Base-by-base conservation (phyloP, 495 filamentous ascomycete genomes). In the Friedmanniomyces simplex region DNA sequence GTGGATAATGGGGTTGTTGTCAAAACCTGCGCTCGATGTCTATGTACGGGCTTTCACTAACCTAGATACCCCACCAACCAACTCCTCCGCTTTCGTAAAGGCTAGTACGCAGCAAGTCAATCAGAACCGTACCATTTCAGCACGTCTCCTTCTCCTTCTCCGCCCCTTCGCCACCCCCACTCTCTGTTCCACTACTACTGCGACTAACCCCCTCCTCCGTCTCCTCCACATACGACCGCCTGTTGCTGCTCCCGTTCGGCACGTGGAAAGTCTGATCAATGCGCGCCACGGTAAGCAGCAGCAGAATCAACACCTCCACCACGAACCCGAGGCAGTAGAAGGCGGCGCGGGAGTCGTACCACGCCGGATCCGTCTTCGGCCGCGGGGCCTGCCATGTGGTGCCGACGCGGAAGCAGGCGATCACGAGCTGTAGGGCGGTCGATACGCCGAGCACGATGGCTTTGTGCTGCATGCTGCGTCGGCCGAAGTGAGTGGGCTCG, bases 321-420 rank as follows among this genome's bases (percentile, higher is more conserved):
- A 69, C 72, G 60, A 90, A 90, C 66, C 84, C 81, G 74, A 95
- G 89, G 62, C 82, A 65, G 70, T 90, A 96, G 71, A 93, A 71
- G 37, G 59, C 62, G 1, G 60, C 51, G 30, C 64, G 67, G 16
- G 65, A 66, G 45, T 68, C 56, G 53, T 67, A 71, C 68, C 68
- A 69, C 10, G 67, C 55, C 32, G 59, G 50, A 7, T 55, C 30
- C 0, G 16, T 41, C 50, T 25, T 18, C 37, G 55, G 39, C 18
- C 48, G 30, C 0, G 63, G 65, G 8, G 61, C 36, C 3, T 59
- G 25, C 62, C 62, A 72, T 0, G 55, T 30, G 0, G 61, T 62
- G 20, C 59, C 65, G 16, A 28, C 46, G 1, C 64, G 56, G 58
- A 67, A 72, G 43, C 66, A 65, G n/a, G 63, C 56, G 25, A 61